Evolutionary conservation across 2,329 filamentous ascomycete species (phyloP).

Genomic region (Alternaria sp.): DNA sequence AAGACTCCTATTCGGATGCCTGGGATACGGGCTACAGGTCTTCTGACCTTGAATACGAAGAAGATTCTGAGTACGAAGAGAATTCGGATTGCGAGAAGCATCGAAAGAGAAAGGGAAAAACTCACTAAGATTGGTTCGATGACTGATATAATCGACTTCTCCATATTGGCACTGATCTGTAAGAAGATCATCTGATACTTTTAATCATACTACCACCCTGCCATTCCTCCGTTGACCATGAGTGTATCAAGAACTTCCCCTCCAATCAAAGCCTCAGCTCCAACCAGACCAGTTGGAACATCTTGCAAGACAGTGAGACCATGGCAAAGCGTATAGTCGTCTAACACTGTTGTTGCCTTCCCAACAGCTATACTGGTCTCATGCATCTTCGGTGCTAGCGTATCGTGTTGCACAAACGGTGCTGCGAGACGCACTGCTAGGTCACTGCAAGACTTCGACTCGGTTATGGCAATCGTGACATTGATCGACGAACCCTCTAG

Average conservation of each 20-base stretch:
- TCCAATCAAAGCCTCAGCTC: not conserved
- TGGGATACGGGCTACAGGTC: not conserved
- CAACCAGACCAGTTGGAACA: conserved; percentile 2
- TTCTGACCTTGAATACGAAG: not conserved
- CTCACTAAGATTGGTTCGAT: not conserved
- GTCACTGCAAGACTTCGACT: not conserved
- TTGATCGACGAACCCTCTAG: not conserved
- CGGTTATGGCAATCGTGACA: not conserved
- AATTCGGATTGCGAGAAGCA: not conserved
- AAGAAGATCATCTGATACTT: not conserved
- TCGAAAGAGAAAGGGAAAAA: not conserved
- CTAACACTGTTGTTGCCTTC: fast-evolving
- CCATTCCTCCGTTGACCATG: not conserved
- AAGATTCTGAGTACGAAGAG: not conserved
- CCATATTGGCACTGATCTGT: not conserved
- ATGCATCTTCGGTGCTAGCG: conserved; percentile 1
- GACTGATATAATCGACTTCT: not conserved
- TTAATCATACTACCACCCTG: not conserved
- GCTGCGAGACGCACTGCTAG: not conserved
- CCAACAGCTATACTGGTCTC: not conserved
- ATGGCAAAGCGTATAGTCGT: not conserved
- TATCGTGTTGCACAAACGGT: not conserved
- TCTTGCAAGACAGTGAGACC: not conserved
- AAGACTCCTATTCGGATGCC: not conserved
- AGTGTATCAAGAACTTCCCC: not conserved